Percentiles rank a stretch among this genome's conserved stretches.
phyloP scores from a whole-genome alignment of 768 basidiomycete genomes.

The Strobilomyces confusus region DNA sequence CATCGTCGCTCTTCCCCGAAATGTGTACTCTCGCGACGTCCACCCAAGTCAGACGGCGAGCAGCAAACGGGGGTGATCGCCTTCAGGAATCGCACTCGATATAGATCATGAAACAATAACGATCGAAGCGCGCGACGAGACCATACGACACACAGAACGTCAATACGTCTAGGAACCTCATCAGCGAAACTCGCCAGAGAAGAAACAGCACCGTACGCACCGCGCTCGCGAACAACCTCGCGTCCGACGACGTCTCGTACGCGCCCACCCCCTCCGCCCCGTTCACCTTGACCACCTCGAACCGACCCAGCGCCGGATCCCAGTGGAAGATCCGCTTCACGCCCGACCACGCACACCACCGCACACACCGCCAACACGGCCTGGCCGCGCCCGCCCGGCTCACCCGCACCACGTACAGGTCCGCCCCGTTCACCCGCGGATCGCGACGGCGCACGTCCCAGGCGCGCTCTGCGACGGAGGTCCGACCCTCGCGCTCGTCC shows the following conservation, averaged over 20 bases:
- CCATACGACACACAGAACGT: not conserved
- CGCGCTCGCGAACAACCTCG: slow-evolving; percentile 2
- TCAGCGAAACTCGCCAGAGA: not conserved
- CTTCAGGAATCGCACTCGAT: not conserved
- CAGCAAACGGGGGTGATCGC: slow-evolving; percentile 1
- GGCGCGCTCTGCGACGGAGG: not conserved
- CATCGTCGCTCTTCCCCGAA: slow-evolving; percentile 5
- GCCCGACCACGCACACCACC: slow-evolving; percentile 4
- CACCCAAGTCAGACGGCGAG: slow-evolving; percentile 7
- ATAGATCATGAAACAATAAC: not conserved
- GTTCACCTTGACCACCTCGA: slow-evolving; percentile 2
- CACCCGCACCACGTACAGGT: slow-evolving; percentile 2
- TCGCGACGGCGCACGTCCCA: slow-evolving; percentile 1
- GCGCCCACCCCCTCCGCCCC: not conserved
- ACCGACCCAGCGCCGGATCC: not conserved
- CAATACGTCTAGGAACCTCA: not conserved
- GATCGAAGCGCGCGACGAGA: not conserved
- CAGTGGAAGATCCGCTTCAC: slow-evolving; percentile 2
- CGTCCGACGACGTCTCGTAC: slow-evolving; percentile 2
- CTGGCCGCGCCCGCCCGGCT: not conserved
- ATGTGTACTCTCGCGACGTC: slow-evolving; percentile 4
- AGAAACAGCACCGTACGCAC: not conserved
- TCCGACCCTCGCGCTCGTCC: not conserved
- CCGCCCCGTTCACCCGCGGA: not conserved
- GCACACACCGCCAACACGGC: slow-evolving; percentile 5